Conservation (phyloP, 805 yeast genomes). For the Metschnikowia borealis region DNA sequence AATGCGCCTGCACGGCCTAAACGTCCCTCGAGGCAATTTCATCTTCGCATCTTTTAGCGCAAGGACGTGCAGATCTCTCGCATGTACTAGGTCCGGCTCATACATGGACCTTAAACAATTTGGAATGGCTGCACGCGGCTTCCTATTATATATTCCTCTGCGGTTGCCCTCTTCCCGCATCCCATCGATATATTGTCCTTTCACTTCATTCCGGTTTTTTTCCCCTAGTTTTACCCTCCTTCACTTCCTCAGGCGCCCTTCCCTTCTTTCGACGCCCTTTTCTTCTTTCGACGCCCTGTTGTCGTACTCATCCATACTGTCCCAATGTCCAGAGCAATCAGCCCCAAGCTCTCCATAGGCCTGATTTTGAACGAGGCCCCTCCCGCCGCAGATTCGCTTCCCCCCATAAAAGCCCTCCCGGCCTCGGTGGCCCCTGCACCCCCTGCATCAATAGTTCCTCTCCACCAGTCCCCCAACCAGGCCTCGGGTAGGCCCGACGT, state of each 20-base stretch:
- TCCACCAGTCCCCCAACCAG: background rate
- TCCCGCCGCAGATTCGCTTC: background rate
- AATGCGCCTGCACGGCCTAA: constrained; percentile 5
- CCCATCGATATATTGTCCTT: background rate
- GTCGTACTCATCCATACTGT: too few relatives aligned
- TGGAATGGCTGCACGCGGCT: background rate
- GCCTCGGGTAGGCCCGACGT: background rate
- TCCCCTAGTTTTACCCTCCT: too few relatives aligned
- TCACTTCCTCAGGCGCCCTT: background rate
- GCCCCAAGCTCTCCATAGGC: constrained; percentile 9
- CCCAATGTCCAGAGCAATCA: constrained; percentile 3
- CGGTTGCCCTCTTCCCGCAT: background rate
- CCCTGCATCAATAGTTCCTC: background rate
- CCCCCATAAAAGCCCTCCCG: background rate
- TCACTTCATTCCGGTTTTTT: background rate
- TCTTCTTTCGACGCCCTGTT: background rate
- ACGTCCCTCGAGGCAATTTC: constrained; percentile 3
- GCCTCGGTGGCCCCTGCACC: background rate
- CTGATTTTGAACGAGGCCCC: constrained; percentile 11
- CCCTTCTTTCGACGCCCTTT: too few relatives aligned
- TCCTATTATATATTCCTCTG: background rate
- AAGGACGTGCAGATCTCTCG: constrained; percentile 3
- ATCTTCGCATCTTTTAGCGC: constrained; percentile 6
- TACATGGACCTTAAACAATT: background rate
- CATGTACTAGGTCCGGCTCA: background rate